Evolutionary conservation across 176 grass and related monocot genomes (phyloP).

Genomic region (Aechmea fasciata): DNA sequence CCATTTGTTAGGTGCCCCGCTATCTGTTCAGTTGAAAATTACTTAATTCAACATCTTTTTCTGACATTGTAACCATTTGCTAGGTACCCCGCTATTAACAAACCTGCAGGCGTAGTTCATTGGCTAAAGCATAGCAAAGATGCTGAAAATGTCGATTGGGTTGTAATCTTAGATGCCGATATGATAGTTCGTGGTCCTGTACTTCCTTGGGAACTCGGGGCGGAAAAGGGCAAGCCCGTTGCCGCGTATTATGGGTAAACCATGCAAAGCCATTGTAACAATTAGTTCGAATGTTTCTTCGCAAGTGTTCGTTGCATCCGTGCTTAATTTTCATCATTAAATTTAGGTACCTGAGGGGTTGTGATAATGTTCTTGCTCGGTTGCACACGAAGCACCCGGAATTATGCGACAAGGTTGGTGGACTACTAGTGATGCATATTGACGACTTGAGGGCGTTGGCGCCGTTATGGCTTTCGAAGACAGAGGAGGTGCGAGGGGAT

Average conservation of each 20-base stretch:
- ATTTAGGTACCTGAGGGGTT: slow-evolving; percentile 83
- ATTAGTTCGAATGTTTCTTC: too few relatives aligned
- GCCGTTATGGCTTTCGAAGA: slow-evolving; percentile 94
- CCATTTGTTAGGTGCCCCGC: slow-evolving; percentile 56
- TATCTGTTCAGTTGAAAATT: slow-evolving; percentile 8
- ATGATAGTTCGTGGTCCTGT: slow-evolving; percentile 85
- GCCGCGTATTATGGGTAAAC: slow-evolving; percentile 71
- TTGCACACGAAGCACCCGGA: slow-evolving; percentile 87
- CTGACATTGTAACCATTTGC: too few relatives aligned
- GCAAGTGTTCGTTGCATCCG: too few relatives aligned
- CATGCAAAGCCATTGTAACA: too few relatives aligned
- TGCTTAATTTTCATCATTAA: not conserved
- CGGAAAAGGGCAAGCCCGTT: slow-evolving; percentile 82
- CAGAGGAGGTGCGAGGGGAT: slow-evolving; percentile 87
- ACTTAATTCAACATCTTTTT: too few relatives aligned
- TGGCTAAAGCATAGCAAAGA: slow-evolving; percentile 86
- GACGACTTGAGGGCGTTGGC: slow-evolving; percentile 84
- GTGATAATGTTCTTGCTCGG: slow-evolving; percentile 88
- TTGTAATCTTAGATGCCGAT: slow-evolving; percentile 86
- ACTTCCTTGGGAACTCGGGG: slow-evolving; percentile 85
- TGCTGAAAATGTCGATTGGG: slow-evolving; percentile 83
- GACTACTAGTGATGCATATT: slow-evolving; percentile 78
- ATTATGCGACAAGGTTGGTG: slow-evolving; percentile 96
- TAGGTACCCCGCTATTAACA: slow-evolving; percentile 97
- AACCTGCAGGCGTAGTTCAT: slow-evolving; percentile 81